Conservation (phyloP, 768 basidiomycete species). For the Leccinum barrowsii region DNA sequence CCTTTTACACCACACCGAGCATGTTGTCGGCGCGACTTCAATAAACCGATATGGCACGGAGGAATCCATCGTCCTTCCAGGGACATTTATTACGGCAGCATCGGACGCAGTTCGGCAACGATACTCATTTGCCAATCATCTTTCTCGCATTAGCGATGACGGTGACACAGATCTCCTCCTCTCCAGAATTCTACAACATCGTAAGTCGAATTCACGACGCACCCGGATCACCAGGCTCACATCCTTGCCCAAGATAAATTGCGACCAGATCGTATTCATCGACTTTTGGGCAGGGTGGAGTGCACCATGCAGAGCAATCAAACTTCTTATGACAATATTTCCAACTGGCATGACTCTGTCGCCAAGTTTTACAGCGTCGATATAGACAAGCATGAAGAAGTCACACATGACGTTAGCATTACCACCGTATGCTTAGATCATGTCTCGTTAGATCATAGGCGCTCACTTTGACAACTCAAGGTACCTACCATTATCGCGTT, state of each 20-base stretch:
- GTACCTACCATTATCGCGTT: neutral
- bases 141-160: neutral
- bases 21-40: too few species aligned
- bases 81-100: too few species aligned
- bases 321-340: constrained; percentile 1
- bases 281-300: constrained; percentile 12
- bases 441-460: too few species aligned
- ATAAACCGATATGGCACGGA: too few species aligned
- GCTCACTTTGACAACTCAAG: neutral
- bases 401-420: constrained; percentile 5
- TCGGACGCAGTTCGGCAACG: too few species aligned
- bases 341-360: neutral
- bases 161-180: constrained; percentile 3
- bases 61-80: too few species aligned
- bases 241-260: neutral
- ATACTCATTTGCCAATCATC: too few species aligned
- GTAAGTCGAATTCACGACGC: neutral
- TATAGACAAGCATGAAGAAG: constrained; percentile 35
- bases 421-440: neutral
- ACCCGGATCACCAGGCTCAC: neutral
- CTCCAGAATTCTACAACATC: neutral
- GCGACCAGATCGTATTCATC: constrained; percentile 2
- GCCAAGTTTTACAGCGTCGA: constrained; percentile 4
- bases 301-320: constrained; percentile 5
- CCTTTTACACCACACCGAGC: too few species aligned